phyloP scores from a whole-genome alignment of 1,284 basidiomycete species.

The Tranzscheliella williamsii region DNA sequence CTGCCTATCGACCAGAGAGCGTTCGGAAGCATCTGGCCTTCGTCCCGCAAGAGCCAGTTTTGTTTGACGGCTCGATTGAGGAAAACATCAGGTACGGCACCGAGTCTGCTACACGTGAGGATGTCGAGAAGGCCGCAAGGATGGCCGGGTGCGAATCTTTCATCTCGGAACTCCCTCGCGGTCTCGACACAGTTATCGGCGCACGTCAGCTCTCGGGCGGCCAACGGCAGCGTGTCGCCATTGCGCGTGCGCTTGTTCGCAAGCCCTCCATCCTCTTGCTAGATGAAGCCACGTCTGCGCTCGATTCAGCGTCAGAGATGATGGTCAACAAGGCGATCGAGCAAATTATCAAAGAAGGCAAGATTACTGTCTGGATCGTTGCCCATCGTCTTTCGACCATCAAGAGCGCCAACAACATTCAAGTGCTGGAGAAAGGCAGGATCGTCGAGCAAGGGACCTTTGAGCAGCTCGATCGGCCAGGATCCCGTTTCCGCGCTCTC shows the following conservation, averaged over 20 bases:
- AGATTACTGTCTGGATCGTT: slow-evolving; percentile 65
- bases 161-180: slow-evolving; percentile 85
- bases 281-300: slow-evolving; percentile 61
- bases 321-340: slow-evolving; percentile 64
- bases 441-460: slow-evolving; percentile 64
- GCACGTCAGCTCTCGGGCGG: slow-evolving; percentile 61
- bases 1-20: slow-evolving; percentile 71
- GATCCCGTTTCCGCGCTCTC: slow-evolving; percentile 46
- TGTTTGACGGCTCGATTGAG: slow-evolving; percentile 78
- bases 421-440: slow-evolving; percentile 63
- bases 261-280: slow-evolving; percentile 63
- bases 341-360: slow-evolving; percentile 62
- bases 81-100: slow-evolving; percentile 88
- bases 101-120: slow-evolving; percentile 72
- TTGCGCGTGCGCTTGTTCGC: slow-evolving; percentile 64
- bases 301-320: slow-evolving; percentile 63
- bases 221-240: slow-evolving; percentile 65
- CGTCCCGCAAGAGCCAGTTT: slow-evolving; percentile 56
- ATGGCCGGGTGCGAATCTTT: slow-evolving; percentile 90
- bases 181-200: slow-evolving; percentile 72
- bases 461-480: slow-evolving; percentile 61
- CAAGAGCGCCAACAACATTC: slow-evolving; percentile 63
- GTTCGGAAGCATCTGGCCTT: slow-evolving; percentile 53
- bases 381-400: slow-evolving; percentile 65
- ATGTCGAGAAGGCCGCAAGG: slow-evolving; percentile 84